These are phyloP conservation scores for Lantana camara DNA, from an alignment of 257 asterid species.

Conservation along the genomic window DNA sequence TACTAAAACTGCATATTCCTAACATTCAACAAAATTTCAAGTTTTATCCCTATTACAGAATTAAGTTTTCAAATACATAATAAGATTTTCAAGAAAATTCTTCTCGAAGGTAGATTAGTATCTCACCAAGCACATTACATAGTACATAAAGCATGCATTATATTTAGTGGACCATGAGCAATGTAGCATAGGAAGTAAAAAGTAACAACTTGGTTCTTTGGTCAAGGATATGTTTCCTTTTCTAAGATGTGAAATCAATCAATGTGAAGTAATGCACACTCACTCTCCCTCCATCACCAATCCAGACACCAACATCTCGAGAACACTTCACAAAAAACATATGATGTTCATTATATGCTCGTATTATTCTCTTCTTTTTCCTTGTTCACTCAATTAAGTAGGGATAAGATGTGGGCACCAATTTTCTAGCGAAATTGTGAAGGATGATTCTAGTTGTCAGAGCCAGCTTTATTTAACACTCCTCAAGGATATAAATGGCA, in stretches of 20 bases:
- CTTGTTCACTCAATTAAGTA: conserved; percentile 4
- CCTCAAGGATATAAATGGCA: not conserved
- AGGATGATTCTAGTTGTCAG: not conserved
- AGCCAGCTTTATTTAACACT: not conserved
- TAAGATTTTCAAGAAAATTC: too few relatives aligned
- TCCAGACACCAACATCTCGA: not conserved
- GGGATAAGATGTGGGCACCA: not conserved
- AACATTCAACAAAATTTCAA: not conserved
- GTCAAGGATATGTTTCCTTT: not conserved
- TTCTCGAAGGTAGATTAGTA: too few relatives aligned
- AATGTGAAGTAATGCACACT: not conserved
- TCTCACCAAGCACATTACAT: too few relatives aligned
- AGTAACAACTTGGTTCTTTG: not conserved
- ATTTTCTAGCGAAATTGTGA: not conserved
- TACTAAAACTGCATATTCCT: too few relatives aligned
- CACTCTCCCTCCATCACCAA: not conserved
- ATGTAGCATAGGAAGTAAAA: conserved; percentile 1
- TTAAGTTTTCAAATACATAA: too few relatives aligned
- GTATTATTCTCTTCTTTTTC: not conserved
- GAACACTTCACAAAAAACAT: conserved; percentile 2
- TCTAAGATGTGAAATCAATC: not conserved
- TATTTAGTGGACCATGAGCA: not conserved
- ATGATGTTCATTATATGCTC: not conserved
- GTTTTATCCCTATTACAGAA: not conserved
- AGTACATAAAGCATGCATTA: too few relatives aligned